Conservation (phyloP, 345 rosid genomes). For the Trapa incisa region DNA sequence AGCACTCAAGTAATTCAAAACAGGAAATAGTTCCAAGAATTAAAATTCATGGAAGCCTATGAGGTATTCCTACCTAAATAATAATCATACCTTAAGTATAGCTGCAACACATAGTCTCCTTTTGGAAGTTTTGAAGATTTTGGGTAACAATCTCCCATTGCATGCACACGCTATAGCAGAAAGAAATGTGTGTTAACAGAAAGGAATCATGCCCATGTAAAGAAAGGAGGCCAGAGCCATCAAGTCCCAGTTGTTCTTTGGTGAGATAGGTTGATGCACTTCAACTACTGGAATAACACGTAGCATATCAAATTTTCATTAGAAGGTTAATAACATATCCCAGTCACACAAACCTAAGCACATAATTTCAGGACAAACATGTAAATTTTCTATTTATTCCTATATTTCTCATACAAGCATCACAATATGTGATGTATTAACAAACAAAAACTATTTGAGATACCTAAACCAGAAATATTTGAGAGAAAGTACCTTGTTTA, state of each 20-base stretch:
- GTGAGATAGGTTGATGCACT: not conserved
- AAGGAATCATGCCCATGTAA: not conserved
- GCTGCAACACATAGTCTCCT: slow-evolving; percentile 80
- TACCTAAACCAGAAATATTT: not conserved
- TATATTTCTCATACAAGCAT: not conserved
- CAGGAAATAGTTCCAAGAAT: not conserved
- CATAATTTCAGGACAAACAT: not conserved
- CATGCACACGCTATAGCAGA: slow-evolving; percentile 56
- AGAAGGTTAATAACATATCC: not conserved
- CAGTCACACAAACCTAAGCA: not conserved
- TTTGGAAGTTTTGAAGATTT: slow-evolving; percentile 64
- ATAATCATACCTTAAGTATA: slow-evolving; percentile 55
- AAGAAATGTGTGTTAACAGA: not conserved
- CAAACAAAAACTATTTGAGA: not conserved
- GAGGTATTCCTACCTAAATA: not conserved
- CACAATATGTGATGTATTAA: not conserved
- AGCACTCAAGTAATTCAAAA: not conserved
- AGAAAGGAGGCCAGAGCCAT: not conserved
- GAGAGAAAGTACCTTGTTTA: slow-evolving; percentile 60
- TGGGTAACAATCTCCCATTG: slow-evolving; percentile 87
- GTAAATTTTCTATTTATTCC: not conserved
- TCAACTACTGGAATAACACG: not conserved
- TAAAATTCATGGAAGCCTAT: not conserved
- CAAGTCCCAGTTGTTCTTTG: not conserved
- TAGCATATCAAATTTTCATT: not conserved